Percentiles rank a stretch among this genome's conserved stretches.
These are phyloP conservation scores for Penicillium hesseltinei DNA, from an alignment of 2,329 filamentous ascomycete species.

Conservation along the genomic window DNA sequence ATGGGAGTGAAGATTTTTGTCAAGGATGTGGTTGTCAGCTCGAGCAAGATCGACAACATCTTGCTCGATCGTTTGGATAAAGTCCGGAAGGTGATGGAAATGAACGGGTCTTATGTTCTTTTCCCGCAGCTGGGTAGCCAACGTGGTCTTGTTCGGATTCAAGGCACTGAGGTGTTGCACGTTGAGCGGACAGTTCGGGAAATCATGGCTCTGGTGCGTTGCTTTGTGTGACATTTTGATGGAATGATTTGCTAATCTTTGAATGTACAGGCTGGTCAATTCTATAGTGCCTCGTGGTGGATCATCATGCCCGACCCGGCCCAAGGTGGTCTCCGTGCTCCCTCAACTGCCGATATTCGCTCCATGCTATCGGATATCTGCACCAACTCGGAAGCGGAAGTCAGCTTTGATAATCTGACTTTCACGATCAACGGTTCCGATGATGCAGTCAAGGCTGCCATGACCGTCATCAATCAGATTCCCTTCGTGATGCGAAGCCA, in stretches of 20 bases:
- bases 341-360: constrained; percentile 67
- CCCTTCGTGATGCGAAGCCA: constrained; percentile 82
- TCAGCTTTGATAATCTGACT: constrained; percentile 89
- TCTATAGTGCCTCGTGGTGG: constrained; percentile 97
- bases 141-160: constrained; percentile 80
- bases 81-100: constrained; percentile 95
- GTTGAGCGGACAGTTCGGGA: constrained; percentile 93
- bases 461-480: constrained; percentile 89
- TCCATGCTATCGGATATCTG: constrained; percentile 95
- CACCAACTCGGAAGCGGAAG: constrained; percentile 90
- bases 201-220: constrained; percentile 83
- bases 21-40: constrained; percentile 87
- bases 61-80: constrained; percentile 89
- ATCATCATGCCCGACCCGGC: constrained; percentile 72
- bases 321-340: constrained; percentile 59
- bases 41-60: constrained; percentile 93
- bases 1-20: constrained; percentile 77
- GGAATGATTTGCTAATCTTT: not conserved
- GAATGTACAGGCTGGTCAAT: constrained; percentile 73
- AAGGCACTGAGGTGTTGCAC: constrained; percentile 88
- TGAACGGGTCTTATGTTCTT: constrained; percentile 91
- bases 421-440: constrained; percentile 96
- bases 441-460: constrained; percentile 91
- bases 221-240: not conserved
- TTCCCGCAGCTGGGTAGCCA: constrained; percentile 85